Conservation (phyloP, 2,329 filamentous ascomycete genomes). For the Fusarium mexicanum region DNA sequence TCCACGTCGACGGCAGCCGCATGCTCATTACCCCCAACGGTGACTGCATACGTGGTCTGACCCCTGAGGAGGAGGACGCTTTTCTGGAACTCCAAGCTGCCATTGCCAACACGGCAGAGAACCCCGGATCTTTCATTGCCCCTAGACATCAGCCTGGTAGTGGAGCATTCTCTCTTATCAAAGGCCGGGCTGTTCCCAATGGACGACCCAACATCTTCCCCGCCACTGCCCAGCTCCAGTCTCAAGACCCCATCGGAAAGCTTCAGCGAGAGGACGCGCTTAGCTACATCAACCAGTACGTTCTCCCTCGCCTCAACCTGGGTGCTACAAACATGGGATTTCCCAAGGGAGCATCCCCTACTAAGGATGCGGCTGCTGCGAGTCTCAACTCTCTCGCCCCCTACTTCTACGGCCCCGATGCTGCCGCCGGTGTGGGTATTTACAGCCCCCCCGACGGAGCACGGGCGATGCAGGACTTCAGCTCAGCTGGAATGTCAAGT, state of each 20-base stretch:
- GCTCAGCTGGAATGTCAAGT: conserved; percentile 40
- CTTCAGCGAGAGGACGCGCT: conserved; percentile 74
- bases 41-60: conserved; percentile 78
- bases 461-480: conserved; percentile 49
- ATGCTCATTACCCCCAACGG: conserved; percentile 81
- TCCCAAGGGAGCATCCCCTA: conserved; percentile 50
- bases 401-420: conserved; percentile 63
- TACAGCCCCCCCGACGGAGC: conserved; percentile 52
- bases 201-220: conserved; percentile 71
- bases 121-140: conserved; percentile 66
- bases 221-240: conserved; percentile 55
- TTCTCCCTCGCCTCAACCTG: conserved; percentile 68
- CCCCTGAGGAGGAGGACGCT: conserved; percentile 72
- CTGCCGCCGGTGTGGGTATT: conserved; percentile 56
- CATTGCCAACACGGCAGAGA: conserved; percentile 60
- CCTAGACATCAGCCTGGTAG: conserved; percentile 62
- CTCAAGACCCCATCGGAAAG: conserved; percentile 69
- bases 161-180: conserved; percentile 70
- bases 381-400: conserved; percentile 65
- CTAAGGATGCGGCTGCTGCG: conserved; percentile 58
- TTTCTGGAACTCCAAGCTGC: conserved; percentile 75
- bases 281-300: conserved; percentile 75
- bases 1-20: conserved; percentile 67
- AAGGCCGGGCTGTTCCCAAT: conserved; percentile 72
- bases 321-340: conserved; percentile 58